Evolutionary conservation across 345 rosid species (phyloP), one percentile per base, ranked within the genome.

Genomic region (Rhodamnia argentea): DNA sequence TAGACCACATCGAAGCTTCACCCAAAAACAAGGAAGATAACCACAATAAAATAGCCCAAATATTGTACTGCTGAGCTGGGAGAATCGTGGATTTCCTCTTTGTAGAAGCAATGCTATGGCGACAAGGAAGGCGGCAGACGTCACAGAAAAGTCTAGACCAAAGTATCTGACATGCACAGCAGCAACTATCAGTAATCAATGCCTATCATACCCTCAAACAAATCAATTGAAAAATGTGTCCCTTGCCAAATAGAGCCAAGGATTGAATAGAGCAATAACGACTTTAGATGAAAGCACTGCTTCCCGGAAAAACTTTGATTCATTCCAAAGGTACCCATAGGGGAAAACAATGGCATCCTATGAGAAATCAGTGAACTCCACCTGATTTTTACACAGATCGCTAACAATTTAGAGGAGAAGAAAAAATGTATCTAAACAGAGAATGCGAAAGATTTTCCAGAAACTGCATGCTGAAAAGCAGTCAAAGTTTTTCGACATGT

Each of bases 1-100:
- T 87, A 96, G 87, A 86, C 96, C 94, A 89, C 96, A 96, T 52
- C 98, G 94, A 86, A 96, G 98, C 93, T 95, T 96, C 76, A 95
- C 92, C 98, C 99, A 96, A 75, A 96, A 96, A 87, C 95, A 96
- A 90, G 98, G 98, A 85, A 96, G 98, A 90, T 95, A 96, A 37
- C 98, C 98, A 52, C 95, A 95, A 86, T 95, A 95, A 91, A 96
- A 95, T 26, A 96, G 83, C n/a, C 99, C 98, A 87, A 96, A 96
- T 91, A 95, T 91, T 58, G 98, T 87, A 90, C 95, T 95, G 87
- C 98, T 96, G 54, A 96, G 97, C 91, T 96, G 98, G 83, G 99
- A 87, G 90, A 97, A 96, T 82, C 98, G 97, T 11, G 99, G 98
- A 88, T 90, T 94, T 87, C 95, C 97, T 92, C 95, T 92, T 88